Base-by-base conservation (phyloP, 2,329 filamentous ascomycete species). In the Aspergillus fischeri region DNA sequence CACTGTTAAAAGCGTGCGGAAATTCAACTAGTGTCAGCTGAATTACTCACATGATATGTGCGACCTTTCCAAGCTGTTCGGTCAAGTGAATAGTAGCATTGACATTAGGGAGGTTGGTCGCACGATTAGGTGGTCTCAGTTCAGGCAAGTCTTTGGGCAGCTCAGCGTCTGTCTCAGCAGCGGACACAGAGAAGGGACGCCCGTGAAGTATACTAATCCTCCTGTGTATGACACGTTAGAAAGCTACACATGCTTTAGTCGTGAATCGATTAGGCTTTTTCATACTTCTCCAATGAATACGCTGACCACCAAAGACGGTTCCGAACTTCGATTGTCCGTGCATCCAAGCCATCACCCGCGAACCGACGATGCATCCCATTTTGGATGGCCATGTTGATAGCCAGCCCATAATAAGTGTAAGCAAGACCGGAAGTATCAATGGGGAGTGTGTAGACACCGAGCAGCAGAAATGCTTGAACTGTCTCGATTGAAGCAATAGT, bases 281-380 rank as follows among this genome's bases (percentile, higher is more conserved):
- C 66, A 24, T 67, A 81, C 78, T 77, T 80, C 61, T 83, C 81
- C 14, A 80, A 74, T 0, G 78, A 78, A 60, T 81, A 82, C 1
- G 74, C 76, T 2, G 79, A 80, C 81, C 81, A 83, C 75, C 80
- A 83, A 14, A 83, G 76, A 3, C 80, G 73, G 61, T 81, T 82
- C 27, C 80, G 71, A 14, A 74, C 78, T 67, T 83, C 80, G 28
- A 77, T 70, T 25, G 78, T 73, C 27, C 70, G 67, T 7, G 74
- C 68, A 53, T 78, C 75, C 11, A 80, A 68, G 1, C 70, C 74
- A 24, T 73, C 71, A 3, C 73, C 75, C 0, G 73, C 65, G 56
- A 75, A 77, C 52, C 73, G 78, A 44, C 81, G 72, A 59, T 83
- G 81, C 80, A 83, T 81, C 5, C 81, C 81, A 62, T 83, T 83